Evolutionary conservation across 768 basidiomycete species (phyloP).

Genomic region (Tylopilus plumbeoviolaceoides): DNA sequence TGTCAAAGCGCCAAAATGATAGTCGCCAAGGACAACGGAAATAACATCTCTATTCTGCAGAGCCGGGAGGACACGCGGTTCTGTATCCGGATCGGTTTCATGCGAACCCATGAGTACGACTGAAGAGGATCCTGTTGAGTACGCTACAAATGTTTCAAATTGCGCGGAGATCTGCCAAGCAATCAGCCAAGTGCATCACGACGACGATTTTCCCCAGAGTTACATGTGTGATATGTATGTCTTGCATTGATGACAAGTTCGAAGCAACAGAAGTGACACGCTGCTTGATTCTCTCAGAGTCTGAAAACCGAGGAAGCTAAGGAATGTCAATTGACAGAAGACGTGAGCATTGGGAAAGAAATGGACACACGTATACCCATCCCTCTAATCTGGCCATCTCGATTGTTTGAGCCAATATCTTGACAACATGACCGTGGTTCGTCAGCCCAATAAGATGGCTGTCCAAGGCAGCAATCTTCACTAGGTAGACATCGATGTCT

Average conservation of each 20-base stretch:
- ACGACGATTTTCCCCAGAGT: conserved; percentile 22
- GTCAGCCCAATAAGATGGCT: conserved; percentile 75
- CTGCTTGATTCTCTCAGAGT: conserved; percentile 46
- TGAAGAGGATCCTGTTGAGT: conserved; percentile 68
- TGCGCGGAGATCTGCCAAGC: conserved; percentile 72
- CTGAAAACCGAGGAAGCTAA: conserved; percentile 74
- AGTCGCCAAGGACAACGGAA: conserved; percentile 87
- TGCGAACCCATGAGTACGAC: conserved; percentile 68
- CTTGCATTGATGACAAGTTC: conserved; percentile 37
- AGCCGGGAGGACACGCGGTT: conserved; percentile 63
- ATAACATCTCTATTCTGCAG: conserved; percentile 79
- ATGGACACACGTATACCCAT: conserved; percentile 71
- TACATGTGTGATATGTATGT: conserved; percentile 76
- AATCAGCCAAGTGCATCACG: conserved; percentile 1
- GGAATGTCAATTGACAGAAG: conserved; percentile 1
- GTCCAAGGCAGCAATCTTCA: conserved; percentile 81
- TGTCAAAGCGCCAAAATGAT: conserved; percentile 86
- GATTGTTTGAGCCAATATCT: conserved; percentile 44
- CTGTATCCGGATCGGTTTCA: conserved; percentile 37
- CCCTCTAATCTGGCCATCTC: conserved; percentile 39
- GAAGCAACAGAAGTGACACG: conserved; percentile 42
- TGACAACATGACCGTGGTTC: conserved; percentile 72
- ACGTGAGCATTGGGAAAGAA: neutral
- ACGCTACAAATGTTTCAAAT: conserved; percentile 76
- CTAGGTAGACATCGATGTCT: conserved; percentile 42